Evolutionary conservation across 495 filamentous ascomycete species (phyloP).

Genomic region (Aspergillus conjunctus): DNA sequence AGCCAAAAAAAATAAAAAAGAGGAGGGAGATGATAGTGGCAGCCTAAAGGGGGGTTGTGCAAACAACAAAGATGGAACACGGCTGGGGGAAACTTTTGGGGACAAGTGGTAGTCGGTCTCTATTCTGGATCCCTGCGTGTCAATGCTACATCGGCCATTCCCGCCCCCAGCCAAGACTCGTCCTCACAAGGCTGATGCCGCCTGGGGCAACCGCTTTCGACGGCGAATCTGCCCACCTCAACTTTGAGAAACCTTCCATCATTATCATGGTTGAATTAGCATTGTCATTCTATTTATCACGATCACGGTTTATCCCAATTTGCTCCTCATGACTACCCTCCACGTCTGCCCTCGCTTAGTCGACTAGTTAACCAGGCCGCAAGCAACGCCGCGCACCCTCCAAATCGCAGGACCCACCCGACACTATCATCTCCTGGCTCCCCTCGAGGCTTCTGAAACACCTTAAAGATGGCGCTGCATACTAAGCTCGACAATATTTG

Average conservation of each 20-base stretch:
- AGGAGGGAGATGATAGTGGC: slow-evolving; percentile 10
- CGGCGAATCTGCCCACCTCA: neutral
- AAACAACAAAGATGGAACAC: slow-evolving; percentile 5
- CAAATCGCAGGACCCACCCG: slow-evolving; percentile 79
- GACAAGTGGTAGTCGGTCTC: slow-evolving; percentile 7
- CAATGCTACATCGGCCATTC: slow-evolving; percentile 6
- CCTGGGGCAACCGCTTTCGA: neutral
- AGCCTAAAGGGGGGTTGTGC: neutral
- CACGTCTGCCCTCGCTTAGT: slow-evolving; percentile 40
- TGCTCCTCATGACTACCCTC: neutral
- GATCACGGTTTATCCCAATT: neutral
- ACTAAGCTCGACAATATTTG: slow-evolving; percentile 85
- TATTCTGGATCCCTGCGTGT: neutral
- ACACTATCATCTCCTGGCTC: slow-evolving; percentile 82
- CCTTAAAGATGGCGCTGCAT: slow-evolving; percentile 77
- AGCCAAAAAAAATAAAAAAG: too few relatives aligned
- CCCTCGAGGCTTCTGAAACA: slow-evolving; percentile 80
- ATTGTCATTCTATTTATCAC: neutral
- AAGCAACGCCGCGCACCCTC: slow-evolving; percentile 72
- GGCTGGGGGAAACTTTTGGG: slow-evolving; percentile 5
- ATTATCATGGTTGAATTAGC: neutral
- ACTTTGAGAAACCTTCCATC: neutral
- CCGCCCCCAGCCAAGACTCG: slow-evolving; percentile 17
- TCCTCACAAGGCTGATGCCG: slow-evolving; percentile 14
- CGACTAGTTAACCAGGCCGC: slow-evolving; percentile 67